Evolutionary conservation across 495 filamentous ascomycete species (phyloP).

Genomic region (Entonaema liquescens): DNA sequence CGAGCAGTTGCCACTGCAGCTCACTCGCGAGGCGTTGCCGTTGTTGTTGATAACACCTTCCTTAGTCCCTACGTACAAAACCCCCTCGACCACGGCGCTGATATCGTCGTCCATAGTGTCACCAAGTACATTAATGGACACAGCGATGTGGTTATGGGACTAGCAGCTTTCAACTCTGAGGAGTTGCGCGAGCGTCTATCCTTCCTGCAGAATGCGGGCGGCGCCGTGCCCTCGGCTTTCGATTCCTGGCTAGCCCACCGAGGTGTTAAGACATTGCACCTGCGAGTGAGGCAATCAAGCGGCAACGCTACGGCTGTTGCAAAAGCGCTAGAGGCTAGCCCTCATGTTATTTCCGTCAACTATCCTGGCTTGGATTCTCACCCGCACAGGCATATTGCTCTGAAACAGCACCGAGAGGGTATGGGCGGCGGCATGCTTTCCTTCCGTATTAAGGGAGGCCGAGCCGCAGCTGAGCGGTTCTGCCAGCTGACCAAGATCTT

Average conservation of each 20-base stretch:
- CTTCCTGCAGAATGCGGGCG: constrained; percentile 98
- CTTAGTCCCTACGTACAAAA: constrained; percentile 96
- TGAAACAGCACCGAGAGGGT: constrained; percentile 91
- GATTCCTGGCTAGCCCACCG: constrained; percentile 99
- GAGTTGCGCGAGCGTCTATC: constrained; percentile 75
- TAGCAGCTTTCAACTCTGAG: constrained; percentile 92
- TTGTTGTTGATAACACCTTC: constrained; percentile 99
- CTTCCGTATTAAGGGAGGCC: constrained; percentile 93
- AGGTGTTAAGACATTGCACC: constrained; percentile 94
- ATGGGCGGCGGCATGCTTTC: constrained; percentile 98
- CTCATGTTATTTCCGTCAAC: constrained; percentile 85
- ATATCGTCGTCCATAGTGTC: constrained; percentile 99
- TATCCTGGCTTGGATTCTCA: constrained; percentile 93
- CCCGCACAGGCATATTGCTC: constrained; percentile 81
- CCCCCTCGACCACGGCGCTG: constrained; percentile 91
- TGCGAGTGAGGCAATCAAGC: constrained; percentile 85
- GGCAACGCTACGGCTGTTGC: constrained; percentile 84
- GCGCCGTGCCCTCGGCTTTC: constrained; percentile 91
- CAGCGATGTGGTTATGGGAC: constrained; percentile 97
- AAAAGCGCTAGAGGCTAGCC: constrained; percentile 76
- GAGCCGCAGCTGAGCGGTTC: constrained; percentile 86
- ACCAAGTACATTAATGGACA: constrained; percentile 99
- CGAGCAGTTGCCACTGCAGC: constrained; percentile 80
- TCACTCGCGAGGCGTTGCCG: constrained; percentile 86
- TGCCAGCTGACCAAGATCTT: constrained; percentile 90